phyloP scores from a whole-genome alignment of 1,284 basidiomycete species.

The Marasmius sp. region DNA sequence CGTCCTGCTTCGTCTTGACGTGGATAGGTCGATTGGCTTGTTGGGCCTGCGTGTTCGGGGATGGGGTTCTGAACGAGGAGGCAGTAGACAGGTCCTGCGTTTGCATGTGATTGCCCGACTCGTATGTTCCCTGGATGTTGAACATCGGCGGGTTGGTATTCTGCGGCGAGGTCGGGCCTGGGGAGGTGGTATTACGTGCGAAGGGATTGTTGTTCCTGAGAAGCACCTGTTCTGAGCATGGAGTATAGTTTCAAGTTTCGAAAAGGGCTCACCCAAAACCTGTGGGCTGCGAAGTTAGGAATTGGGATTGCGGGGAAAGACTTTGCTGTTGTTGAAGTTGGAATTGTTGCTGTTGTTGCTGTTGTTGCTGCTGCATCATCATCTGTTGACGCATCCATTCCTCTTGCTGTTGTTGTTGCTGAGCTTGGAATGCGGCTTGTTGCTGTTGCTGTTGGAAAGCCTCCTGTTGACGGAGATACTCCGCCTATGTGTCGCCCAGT shows the following conservation, averaged over 20 bases:
- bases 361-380: constrained; percentile 53
- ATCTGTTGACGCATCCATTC: constrained; percentile 71
- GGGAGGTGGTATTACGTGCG: constrained; percentile 45
- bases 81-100: constrained; percentile 22
- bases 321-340: constrained; percentile 33
- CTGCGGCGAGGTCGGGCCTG: constrained; percentile 28
- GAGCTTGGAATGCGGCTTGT: constrained; percentile 35
- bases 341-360: constrained; percentile 43
- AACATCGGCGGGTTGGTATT: constrained; percentile 41
- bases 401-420: constrained; percentile 67
- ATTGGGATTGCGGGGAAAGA: constrained; percentile 53
- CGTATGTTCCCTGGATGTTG: constrained; percentile 66
- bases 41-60: constrained; percentile 36
- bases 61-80: constrained; percentile 32
- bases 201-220: constrained; percentile 94
- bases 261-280: constrained; percentile 59
- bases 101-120: constrained; percentile 22
- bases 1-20: constrained; percentile 55
- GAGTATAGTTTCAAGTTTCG: background rate
- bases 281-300: constrained; percentile 60
- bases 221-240: background rate
- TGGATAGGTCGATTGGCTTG: constrained; percentile 35
- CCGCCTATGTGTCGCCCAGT: constrained; percentile 42
- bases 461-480: constrained; percentile 75
- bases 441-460: constrained; percentile 54